Percentiles rank a stretch among this genome's conserved stretches.
These are phyloP conservation scores for Fusarium mundagurra DNA, from an alignment of 2,329 filamentous ascomycete genomes.

Conservation along the genomic window DNA sequence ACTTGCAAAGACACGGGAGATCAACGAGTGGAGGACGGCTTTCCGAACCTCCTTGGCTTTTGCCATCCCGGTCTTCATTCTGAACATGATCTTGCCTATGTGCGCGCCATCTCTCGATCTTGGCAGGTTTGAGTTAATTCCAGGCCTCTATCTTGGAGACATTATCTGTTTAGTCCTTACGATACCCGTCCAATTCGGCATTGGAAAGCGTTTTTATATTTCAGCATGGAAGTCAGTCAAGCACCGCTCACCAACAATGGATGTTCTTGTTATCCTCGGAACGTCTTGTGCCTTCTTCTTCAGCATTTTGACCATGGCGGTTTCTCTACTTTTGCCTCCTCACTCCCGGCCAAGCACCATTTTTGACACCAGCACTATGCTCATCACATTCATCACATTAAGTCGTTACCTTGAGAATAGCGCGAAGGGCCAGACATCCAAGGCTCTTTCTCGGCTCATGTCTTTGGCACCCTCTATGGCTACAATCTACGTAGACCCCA, in stretches of 20 bases:
- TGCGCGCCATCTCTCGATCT: constrained; percentile 79
- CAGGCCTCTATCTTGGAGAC: constrained; percentile 89
- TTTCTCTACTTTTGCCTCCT: constrained; percentile 79
- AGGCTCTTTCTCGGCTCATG: constrained; percentile 93
- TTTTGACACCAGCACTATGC: constrained; percentile 98
- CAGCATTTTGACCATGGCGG: constrained; percentile 85
- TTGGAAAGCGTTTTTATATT: constrained; percentile 92
- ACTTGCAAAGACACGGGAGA: constrained; percentile 94
- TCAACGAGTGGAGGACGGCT: constrained; percentile 88
- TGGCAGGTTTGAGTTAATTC: constrained; percentile 71
- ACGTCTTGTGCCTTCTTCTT: constrained; percentile 98
- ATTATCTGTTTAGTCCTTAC: constrained; percentile 85
- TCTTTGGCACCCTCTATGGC: constrained; percentile 96
- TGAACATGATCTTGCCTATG: constrained; percentile 97
- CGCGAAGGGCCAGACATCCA: constrained; percentile 96
- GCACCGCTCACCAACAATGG: constrained; percentile 95
- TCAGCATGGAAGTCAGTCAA: constrained; percentile 94
- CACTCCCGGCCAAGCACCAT: constrained; percentile 87
- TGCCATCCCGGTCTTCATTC: constrained; percentile 88
- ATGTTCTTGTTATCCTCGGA: constrained; percentile 92
- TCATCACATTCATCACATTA: constrained; percentile 94
- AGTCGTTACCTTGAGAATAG: constrained; percentile 92
- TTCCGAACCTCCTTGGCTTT: constrained; percentile 83
- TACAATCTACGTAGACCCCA: constrained; percentile 93
- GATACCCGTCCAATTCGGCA: constrained; percentile 94